Base-by-base conservation (phyloP, 139 green algal species). In the Chlorella sp. region DNA sequence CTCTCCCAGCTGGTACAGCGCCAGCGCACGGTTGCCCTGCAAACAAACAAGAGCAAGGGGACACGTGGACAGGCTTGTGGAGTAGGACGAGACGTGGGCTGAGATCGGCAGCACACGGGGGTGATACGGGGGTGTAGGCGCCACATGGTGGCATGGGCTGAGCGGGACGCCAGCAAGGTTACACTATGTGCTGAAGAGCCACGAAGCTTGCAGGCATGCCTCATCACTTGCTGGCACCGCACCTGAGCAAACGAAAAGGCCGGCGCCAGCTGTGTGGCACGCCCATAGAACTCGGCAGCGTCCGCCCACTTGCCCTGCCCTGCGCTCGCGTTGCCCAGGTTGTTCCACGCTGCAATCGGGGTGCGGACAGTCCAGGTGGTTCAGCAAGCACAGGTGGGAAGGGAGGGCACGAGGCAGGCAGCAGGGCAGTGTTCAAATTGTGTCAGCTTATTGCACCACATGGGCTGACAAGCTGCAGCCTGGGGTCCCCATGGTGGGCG, bases 241-340 rank as follows among this genome's bases (percentile, higher is more conserved):
- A 81, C 75, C 81, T 76, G 81, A 21, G 97, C 97, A 92, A 98
- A 98, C 1, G 93, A 90, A 83, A 98, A 99, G 32, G 92, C 90
- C 22, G 97, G 97, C 28, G 96, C 91, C 69, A 98, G 91, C 68
- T 89, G 30, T 1, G 81, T 90, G 0, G 97, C 97, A 1, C 83
- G 86, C 24, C 87, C 89, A 75, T 97, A 99, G 86, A 94, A 97
- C 4, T 91, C 86, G 2, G 83, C 73, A 0, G 92, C 92, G 22
- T 60, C 78, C 26, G 64, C 88, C 86, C 83, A 93, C 60, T 78
- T 42, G 16, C 88, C 85, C 60, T 21, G 40, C 14, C 85, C 90
- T 22, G 90, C 87, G 18, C n/a, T 40, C 36, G 87, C 83, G 77
- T 98, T 99, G 30, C 96, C 97, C 24, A 98, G 90, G 93, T 98